Evolutionary conservation across 768 basidiomycete species (phyloP).

Genomic region (Boletus reticulatus): DNA sequence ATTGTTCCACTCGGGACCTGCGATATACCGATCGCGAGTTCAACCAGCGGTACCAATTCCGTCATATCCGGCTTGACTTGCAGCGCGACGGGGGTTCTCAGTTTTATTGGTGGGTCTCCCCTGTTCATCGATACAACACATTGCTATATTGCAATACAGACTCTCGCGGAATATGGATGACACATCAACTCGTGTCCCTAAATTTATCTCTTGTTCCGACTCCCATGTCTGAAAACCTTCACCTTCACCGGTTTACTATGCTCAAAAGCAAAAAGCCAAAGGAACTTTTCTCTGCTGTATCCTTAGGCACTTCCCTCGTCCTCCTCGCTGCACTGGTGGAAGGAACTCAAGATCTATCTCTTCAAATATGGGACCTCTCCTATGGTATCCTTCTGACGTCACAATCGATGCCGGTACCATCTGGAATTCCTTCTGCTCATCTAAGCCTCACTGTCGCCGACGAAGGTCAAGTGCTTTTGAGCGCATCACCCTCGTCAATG

Average conservation of each 20-base stretch:
- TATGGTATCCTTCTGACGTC: slow-evolving; percentile 63
- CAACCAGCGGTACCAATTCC: background rate
- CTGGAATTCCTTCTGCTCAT: slow-evolving; percentile 34
- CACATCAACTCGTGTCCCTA: slow-evolving; percentile 32
- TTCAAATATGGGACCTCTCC: slow-evolving; percentile 69
- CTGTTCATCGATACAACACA: background rate
- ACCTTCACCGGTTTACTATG: slow-evolving; percentile 18
- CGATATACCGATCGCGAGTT: slow-evolving; percentile 19
- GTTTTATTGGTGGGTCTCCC: slow-evolving; percentile 44
- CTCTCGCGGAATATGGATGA: slow-evolving; percentile 43
- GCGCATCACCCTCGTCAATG: slow-evolving; percentile 39
- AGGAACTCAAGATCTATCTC: slow-evolving; percentile 39
- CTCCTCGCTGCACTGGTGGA: slow-evolving; percentile 47
- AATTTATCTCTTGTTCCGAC: slow-evolving; percentile 25
- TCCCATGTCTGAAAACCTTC: slow-evolving; percentile 21
- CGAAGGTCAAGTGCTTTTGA: slow-evolving; percentile 50
- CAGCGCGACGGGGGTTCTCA: slow-evolving; percentile 48
- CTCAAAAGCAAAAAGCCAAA: slow-evolving; percentile 7
- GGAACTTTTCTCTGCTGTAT: slow-evolving; percentile 38
- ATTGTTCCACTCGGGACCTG: slow-evolving; percentile 15
- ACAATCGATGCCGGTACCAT: slow-evolving; percentile 49
- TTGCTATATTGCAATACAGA: slow-evolving; percentile 30
- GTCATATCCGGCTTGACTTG: slow-evolving; percentile 20
- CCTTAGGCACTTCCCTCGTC: slow-evolving; percentile 56
- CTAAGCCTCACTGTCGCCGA: slow-evolving; percentile 34